These are phyloP conservation scores for Monosporozyma aerobia DNA, from an alignment of 805 yeast genomes.

Conservation along the genomic window DNA sequence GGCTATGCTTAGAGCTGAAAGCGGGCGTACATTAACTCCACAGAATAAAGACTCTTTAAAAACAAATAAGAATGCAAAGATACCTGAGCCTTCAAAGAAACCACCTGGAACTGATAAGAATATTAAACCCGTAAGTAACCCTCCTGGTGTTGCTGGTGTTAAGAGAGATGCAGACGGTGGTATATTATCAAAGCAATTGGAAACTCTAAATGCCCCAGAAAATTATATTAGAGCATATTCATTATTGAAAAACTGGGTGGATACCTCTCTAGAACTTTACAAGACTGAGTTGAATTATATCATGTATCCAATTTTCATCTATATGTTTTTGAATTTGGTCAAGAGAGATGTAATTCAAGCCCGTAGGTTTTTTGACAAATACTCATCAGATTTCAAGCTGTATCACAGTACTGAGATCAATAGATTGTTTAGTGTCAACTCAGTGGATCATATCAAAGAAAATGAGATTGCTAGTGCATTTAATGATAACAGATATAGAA, in stretches of 20 bases:
- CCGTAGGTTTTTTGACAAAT: conserved; percentile 65
- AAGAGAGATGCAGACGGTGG: conserved; percentile 27
- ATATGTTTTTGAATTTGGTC: conserved; percentile 73
- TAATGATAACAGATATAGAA: conserved; percentile 60
- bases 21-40: conserved; percentile 50
- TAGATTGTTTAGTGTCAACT: conserved; percentile 60
- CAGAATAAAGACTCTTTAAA: conserved; percentile 39
- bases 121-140: conserved; percentile 28
- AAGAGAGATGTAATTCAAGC: conserved; percentile 56
- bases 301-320: conserved; percentile 87
- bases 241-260: conserved; percentile 80
- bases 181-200: conserved; percentile 17
- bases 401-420: conserved; percentile 73
- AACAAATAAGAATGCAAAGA: conserved; percentile 36
- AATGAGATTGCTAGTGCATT: conserved; percentile 74
- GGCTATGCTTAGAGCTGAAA: conserved; percentile 84
- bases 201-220: conserved; percentile 40
- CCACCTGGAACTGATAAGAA: conserved; percentile 26
- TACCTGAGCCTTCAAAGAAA: conserved; percentile 24
- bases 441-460: conserved; percentile 73
- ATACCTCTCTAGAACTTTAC: conserved; percentile 82
- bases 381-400: conserved; percentile 60
- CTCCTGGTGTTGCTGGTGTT: conserved; percentile 7
- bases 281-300: conserved; percentile 78
- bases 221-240: conserved; percentile 73